Conservation (phyloP, 805 yeast species). For the Kluyveromyces starmeri region DNA sequence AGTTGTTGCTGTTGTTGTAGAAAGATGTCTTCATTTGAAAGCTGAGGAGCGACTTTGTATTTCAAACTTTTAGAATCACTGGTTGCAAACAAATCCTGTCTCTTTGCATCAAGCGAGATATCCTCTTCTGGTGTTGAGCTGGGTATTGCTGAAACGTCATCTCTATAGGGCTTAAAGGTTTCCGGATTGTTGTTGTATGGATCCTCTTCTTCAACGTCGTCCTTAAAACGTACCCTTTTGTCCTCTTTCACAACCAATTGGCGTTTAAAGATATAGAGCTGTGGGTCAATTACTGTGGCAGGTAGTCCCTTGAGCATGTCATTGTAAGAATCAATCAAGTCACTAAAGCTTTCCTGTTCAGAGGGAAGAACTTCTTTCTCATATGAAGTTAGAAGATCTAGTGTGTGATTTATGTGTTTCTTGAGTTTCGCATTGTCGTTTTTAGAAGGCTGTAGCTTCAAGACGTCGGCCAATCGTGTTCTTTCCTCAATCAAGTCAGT, state of each 20-base stretch:
- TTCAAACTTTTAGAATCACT: background rate
- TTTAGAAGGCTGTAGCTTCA: slow-evolving; percentile 19
- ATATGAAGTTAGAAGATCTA: slow-evolving; percentile 12
- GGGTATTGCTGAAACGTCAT: slow-evolving; percentile 7
- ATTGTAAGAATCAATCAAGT: slow-evolving; percentile 11
- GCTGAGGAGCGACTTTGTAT: slow-evolving; percentile 5
- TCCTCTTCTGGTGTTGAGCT: background rate
- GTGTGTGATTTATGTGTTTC: slow-evolving; percentile 14
- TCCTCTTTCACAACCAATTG: slow-evolving; percentile 3
- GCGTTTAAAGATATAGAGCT: slow-evolving; percentile 10
- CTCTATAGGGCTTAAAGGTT: slow-evolving; percentile 20
- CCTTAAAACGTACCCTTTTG: slow-evolving; percentile 21
- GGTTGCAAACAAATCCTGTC: slow-evolving; percentile 3
- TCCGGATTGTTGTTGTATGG: slow-evolving; percentile 6
- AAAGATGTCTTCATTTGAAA: slow-evolving; percentile 31
- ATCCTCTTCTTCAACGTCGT: slow-evolving; percentile 12
- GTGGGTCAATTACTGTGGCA: slow-evolving; percentile 10
- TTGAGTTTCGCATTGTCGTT: slow-evolving; percentile 19
- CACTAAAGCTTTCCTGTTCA: slow-evolving; percentile 5
- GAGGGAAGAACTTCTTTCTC: slow-evolving; percentile 1
- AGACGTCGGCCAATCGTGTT: slow-evolving; percentile 13
- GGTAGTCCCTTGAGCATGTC: slow-evolving; percentile 11
- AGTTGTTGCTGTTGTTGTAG: slow-evolving; percentile 41
- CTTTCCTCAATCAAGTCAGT: slow-evolving; percentile 25
- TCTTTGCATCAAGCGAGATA: background rate